Percentiles rank a stretch among this genome's conserved stretches.
These are phyloP conservation scores for Marasmius oreades DNA, from an alignment of 1,284 basidiomycete species.

Conservation along the genomic window DNA sequence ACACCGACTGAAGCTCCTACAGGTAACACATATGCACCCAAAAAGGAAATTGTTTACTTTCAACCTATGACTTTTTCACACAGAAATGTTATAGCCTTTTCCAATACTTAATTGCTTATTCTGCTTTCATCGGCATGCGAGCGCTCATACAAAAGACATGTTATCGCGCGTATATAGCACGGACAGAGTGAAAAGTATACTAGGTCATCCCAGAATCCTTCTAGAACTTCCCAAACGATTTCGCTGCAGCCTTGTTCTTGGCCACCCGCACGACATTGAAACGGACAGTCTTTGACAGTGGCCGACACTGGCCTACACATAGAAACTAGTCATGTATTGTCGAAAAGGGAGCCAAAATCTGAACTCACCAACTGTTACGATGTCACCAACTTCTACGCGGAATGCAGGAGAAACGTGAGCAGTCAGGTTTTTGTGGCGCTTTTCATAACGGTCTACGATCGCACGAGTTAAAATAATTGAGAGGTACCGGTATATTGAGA, in stretches of 20 bases:
- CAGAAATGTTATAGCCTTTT: background rate
- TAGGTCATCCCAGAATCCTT: slow-evolving; percentile 21
- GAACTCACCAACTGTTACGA: slow-evolving; percentile 89
- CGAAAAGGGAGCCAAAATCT: slow-evolving; percentile 3
- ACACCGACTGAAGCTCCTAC: background rate
- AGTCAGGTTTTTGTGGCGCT: slow-evolving; percentile 98
- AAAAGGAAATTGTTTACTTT: background rate
- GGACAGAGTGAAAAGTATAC: slow-evolving; percentile 20
- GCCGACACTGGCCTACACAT: slow-evolving; percentile 90
- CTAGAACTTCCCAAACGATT: slow-evolving; percentile 95
- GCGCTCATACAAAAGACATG: background rate
- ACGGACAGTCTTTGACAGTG: slow-evolving; percentile 98
- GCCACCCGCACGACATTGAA: slow-evolving; percentile 96
- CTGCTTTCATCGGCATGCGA: too few relatives aligned
- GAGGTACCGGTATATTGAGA: background rate
- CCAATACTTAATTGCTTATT: too few relatives aligned
- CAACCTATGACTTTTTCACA: background rate
- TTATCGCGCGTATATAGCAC: slow-evolving; percentile 19
- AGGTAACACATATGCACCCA: background rate
- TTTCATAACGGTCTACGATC: slow-evolving; percentile 84
- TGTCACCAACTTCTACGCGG: slow-evolving; percentile 92
- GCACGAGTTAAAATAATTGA: background rate
- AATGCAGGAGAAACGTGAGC: slow-evolving; percentile 98
- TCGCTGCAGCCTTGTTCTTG: slow-evolving; percentile 84
- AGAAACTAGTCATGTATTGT: slow-evolving; percentile 3